These are phyloP conservation scores for Aspergillus sp. DNA, from an alignment of 2,329 filamentous ascomycete genomes.

Conservation along the genomic window DNA sequence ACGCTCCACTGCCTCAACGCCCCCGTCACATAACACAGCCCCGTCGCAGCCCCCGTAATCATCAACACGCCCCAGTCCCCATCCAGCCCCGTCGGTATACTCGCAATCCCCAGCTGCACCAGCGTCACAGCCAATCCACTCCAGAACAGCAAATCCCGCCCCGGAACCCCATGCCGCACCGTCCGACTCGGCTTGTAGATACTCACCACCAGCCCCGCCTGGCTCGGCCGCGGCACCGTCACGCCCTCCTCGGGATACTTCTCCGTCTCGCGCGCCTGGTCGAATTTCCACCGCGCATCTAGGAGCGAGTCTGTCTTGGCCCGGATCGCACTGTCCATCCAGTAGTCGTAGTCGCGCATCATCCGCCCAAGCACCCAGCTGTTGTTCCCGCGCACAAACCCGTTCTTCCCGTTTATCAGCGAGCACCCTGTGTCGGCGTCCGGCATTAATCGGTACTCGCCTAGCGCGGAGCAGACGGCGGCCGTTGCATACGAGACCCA, in stretches of 20 bases:
- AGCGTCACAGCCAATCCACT: conserved; percentile 22
- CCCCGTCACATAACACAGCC: conserved; percentile 37
- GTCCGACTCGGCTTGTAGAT: conserved; percentile 21
- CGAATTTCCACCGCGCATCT: conserved; percentile 13
- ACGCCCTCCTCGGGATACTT: conserved; percentile 3
- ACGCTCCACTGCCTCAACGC: conserved; percentile 43
- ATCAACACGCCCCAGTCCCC: conserved; percentile 44
- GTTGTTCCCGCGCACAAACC: conserved; percentile 40
- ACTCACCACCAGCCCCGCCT: conserved; percentile 28
- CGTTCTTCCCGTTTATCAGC: conserved; percentile 39
- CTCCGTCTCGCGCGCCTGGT: neutral
- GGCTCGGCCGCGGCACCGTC: conserved; percentile 14
- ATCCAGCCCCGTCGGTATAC: conserved; percentile 31
- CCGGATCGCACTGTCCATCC: conserved; percentile 18
- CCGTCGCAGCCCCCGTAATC: conserved; percentile 39
- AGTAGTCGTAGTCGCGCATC: conserved; percentile 42
- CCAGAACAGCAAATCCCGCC: conserved; percentile 26
- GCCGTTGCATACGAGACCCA: conserved; percentile 41
- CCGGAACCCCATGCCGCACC: conserved; percentile 14
- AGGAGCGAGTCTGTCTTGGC: conserved; percentile 14
- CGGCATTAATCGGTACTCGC: conserved; percentile 38
- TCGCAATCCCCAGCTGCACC: conserved; percentile 33
- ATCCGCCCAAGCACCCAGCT: conserved; percentile 47
- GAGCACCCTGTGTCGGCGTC: conserved; percentile 28
- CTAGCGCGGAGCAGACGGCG: conserved; percentile 29